These are phyloP conservation scores for Prunus dulcis DNA, from an alignment of 306 rosid genomes.

Conservation along the genomic window DNA sequence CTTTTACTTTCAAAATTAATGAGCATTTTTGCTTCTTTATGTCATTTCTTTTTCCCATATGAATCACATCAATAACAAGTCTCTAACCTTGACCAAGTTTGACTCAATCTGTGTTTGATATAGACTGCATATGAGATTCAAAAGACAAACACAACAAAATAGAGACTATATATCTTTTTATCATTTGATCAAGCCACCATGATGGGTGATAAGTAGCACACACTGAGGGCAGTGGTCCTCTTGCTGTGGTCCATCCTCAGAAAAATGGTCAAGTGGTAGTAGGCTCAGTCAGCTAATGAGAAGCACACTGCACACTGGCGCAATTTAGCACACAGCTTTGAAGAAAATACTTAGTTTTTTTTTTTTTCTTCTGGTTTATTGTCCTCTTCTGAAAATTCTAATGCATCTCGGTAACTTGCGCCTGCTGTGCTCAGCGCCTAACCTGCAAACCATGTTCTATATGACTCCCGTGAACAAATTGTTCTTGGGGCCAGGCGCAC, in stretches of 20 bases:
- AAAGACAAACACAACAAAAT: background rate
- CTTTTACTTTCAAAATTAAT: background rate
- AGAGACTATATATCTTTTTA: background rate
- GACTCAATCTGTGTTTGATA: background rate
- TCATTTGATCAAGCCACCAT: background rate
- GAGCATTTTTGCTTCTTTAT: background rate
- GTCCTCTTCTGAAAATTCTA: slow-evolving; percentile 23
- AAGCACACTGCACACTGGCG: background rate
- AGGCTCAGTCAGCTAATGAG: background rate
- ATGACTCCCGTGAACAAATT: background rate
- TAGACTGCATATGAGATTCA: background rate
- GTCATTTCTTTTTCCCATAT: background rate
- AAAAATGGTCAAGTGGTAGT: background rate
- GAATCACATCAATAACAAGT: background rate
- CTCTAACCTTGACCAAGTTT: slow-evolving; percentile 1
- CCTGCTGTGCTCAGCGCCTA: slow-evolving; percentile 26
- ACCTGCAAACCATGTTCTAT: slow-evolving; percentile 7
- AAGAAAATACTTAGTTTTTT: background rate
- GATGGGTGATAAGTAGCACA: background rate
- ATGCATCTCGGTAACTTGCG: slow-evolving; percentile 35
- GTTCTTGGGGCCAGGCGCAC: slow-evolving; percentile 7
- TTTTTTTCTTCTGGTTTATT: background rate
- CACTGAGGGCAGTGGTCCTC: background rate
- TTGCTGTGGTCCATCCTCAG: background rate
- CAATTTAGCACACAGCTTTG: background rate